Base-by-base conservation (phyloP, 495 filamentous ascomycete genomes). In the Penicillium atrosanguineum region DNA sequence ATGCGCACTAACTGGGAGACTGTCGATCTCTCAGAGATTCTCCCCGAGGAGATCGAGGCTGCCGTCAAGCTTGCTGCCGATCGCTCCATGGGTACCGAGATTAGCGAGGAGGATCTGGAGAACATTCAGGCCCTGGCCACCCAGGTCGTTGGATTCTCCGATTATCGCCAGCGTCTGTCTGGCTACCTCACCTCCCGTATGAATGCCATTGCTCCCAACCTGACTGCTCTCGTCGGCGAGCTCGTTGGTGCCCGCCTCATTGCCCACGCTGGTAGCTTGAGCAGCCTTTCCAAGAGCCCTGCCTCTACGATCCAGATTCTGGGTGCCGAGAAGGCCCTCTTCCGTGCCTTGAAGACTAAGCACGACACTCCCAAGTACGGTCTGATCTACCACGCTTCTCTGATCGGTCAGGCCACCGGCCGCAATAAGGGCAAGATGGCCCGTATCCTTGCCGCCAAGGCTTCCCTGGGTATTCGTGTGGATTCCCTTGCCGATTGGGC, bases 381-480 rank as follows among this genome's bases (percentile, higher is more conserved):
- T 79, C 83, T 98, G 59, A 95, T 97, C 71, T 99, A 97, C 76
- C 95, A 99, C 72, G 92, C 94, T 18, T 96, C 91, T 23, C 79
- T 99, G 28, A 89, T 99, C 44, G 94, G 94, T 41, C 94, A 99
- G 75, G 93, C 95, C 21, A 93, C 89, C 23, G 94, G 95, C 57
- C 89, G 87, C 75, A 97, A 97, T 77, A 99, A 99, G 86, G 94
- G 94, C 59, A 99, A 99, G 79, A 96, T 99, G 67, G 94, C 94
- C 14, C 87, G 94, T 73, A 90, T 97, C 77, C 81, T 99, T 37
- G 90, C 94, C 46, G 84, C 92, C 57, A 97, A 96, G 77, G 84
- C 94, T 11, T 88, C 94, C 19, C 83, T 97, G 20, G 91, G 92
- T 80, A 76, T 96, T 44, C 90, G 94, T 74, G 89, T 95, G 34